These are phyloP conservation scores for Inosperma sp. DNA, from an alignment of 768 basidiomycete species.

Conservation along the genomic window DNA sequence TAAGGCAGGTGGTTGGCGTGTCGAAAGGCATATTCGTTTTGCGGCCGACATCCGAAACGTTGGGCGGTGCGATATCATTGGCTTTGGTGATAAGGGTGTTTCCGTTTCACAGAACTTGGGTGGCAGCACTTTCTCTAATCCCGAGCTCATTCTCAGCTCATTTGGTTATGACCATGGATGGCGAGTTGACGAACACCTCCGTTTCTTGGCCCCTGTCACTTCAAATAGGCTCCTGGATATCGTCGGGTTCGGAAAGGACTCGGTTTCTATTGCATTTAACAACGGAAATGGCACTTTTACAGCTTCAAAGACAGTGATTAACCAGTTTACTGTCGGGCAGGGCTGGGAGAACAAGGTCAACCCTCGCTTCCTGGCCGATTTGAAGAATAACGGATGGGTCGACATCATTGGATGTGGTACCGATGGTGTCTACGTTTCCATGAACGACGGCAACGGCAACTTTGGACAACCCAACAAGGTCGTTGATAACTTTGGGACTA, in stretches of 20 bases:
- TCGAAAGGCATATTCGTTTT: slow-evolving; percentile 6
- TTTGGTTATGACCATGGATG: slow-evolving; percentile 5
- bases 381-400: too few species aligned
- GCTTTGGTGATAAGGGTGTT: slow-evolving; percentile 2
- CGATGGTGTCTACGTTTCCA: not conserved
- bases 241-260: slow-evolving; percentile 2
- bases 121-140: not conserved
- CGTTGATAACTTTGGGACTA: too few species aligned
- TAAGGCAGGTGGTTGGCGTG: slow-evolving; percentile 1
- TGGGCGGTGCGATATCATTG: slow-evolving; percentile 2
- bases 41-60: slow-evolving; percentile 1
- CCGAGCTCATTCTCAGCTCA: not conserved
- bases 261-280: not conserved
- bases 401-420: too few species aligned
- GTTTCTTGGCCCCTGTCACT: not conserved
- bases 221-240: slow-evolving; percentile 4
- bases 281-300: not conserved
- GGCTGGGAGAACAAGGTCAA: not conserved
- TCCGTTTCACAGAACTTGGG: not conserved
- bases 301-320: not conserved
- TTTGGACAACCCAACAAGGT: too few species aligned
- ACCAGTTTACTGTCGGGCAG: not conserved
- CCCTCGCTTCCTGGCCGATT: too few species aligned
- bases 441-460: too few species aligned
- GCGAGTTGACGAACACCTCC: too few species aligned